These are phyloP conservation scores for Adansonia gregorii DNA, from an alignment of 441 rosid genomes.

Conservation along the genomic window DNA sequence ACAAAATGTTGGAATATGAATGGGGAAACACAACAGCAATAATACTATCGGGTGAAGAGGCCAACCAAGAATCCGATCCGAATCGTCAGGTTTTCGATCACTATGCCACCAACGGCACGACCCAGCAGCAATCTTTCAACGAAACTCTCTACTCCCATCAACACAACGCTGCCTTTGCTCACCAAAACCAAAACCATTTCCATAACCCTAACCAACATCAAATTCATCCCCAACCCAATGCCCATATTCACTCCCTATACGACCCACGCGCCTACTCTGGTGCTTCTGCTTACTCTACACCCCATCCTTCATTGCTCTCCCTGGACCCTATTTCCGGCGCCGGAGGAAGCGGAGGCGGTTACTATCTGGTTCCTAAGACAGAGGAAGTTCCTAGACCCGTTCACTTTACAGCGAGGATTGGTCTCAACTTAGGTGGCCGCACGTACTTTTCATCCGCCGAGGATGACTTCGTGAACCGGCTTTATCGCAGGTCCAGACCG, in stretches of 20 bases:
- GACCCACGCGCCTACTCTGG: constrained; percentile 57
- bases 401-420: constrained; percentile 70
- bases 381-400: constrained; percentile 60
- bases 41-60: constrained; percentile 53
- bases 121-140: constrained; percentile 33
- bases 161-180: constrained; percentile 33
- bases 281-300: constrained; percentile 35
- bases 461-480: constrained; percentile 84
- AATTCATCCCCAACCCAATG: constrained; percentile 13
- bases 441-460: constrained; percentile 91
- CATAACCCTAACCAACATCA: constrained; percentile 31
- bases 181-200: constrained; percentile 32
- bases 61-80: constrained; percentile 36
- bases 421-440: constrained; percentile 87
- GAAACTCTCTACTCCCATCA: constrained; percentile 26
- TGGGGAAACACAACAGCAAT: constrained; percentile 76
- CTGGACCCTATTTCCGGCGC: constrained; percentile 41
- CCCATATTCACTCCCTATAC: constrained; percentile 41
- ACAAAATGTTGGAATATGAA: constrained; percentile 81
- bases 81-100: constrained; percentile 52
- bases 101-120: constrained; percentile 32
- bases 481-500: constrained; percentile 75
- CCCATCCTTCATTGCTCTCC: constrained; percentile 42
- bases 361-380: constrained; percentile 62
- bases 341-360: constrained; percentile 29